Percentiles rank a stretch among this genome's conserved stretches.
phyloP scores from a whole-genome alignment of 139 green algal species.

The Astrephomene gubernaculifera region DNA sequence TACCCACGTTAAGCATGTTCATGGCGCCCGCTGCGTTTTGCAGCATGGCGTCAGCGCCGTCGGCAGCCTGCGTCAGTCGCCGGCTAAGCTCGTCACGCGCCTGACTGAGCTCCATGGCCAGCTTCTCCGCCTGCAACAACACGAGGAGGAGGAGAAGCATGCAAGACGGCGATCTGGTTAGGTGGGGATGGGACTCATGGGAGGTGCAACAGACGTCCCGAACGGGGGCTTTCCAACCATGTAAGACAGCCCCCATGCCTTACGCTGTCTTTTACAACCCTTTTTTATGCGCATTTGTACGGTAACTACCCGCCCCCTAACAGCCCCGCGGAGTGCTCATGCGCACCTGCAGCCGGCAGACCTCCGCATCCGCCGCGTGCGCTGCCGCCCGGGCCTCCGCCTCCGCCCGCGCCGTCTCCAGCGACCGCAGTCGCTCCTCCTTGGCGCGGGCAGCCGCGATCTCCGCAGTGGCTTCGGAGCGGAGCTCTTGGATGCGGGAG shows the following conservation, averaged over 20 bases:
- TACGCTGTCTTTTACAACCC: no score
- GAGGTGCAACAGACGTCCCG: no score
- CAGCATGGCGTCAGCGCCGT: conserved; percentile 58
- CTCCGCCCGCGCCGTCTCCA: conserved; percentile 58
- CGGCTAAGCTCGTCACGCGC: conserved; percentile 51
- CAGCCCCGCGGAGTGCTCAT: no score
- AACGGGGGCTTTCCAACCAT: no score
- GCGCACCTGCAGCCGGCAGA: conserved; percentile 55
- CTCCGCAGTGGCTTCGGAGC: conserved; percentile 59
- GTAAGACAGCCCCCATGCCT: no score
- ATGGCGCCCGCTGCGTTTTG: conserved; percentile 51
- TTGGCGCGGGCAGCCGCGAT: conserved; percentile 56
- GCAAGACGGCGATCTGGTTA: no score
- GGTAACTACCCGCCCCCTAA: no score
- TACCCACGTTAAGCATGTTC: conserved; percentile 45
- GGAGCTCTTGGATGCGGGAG: conserved; percentile 54
- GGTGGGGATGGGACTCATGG: no score
- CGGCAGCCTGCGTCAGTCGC: conserved; percentile 16
- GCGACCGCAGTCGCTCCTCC: conserved; percentile 46
- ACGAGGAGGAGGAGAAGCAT: no score
- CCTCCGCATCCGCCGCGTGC: conserved; percentile 61
- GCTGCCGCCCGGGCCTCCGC: conserved; percentile 65
- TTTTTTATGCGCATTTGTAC: no score
- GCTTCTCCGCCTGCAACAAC: conserved; percentile 56
- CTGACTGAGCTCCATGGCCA: conserved; percentile 48